Evolutionary conservation across 768 basidiomycete species (phyloP).

Genomic region (Lactifluus hygrophoroides): DNA sequence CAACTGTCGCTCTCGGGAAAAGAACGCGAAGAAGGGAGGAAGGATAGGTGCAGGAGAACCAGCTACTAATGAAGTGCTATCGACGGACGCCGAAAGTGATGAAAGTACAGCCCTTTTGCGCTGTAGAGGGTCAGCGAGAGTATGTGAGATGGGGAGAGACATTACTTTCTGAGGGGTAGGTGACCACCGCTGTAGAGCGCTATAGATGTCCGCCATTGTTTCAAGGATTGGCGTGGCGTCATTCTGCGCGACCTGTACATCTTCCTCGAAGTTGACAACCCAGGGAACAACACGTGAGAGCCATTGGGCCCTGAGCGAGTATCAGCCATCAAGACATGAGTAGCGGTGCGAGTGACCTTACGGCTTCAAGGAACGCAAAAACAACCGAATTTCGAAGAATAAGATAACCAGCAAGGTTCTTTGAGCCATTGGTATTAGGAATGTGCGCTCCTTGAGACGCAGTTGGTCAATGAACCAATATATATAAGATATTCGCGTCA

Average conservation of each 20-base stretch:
- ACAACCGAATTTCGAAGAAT: conserved; percentile 53
- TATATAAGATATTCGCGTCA: background rate
- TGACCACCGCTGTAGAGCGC: conserved; percentile 4
- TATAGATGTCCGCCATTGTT: conserved; percentile 4
- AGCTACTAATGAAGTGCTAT: background rate
- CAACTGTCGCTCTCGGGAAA: conserved; percentile 10
- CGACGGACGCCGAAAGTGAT: background rate
- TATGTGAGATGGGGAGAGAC: background rate
- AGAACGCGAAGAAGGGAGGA: conserved; percentile 9
- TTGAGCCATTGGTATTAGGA: conserved; percentile 45
- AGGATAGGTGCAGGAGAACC: conserved; percentile 15
- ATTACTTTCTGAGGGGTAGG: conserved; percentile 12
- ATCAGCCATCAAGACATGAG: background rate
- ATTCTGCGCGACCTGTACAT: background rate
- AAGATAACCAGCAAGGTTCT: conserved; percentile 52
- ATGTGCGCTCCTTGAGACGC: conserved; percentile 42
- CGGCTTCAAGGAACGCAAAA: conserved; percentile 57
- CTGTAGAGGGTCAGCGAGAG: conserved; percentile 4
- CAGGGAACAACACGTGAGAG: conserved; percentile 36
- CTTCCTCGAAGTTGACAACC: conserved; percentile 30
- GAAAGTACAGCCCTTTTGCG: conserved; percentile 1
- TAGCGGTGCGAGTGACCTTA: conserved; percentile 26
- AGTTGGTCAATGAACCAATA: background rate
- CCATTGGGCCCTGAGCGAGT: conserved; percentile 37
- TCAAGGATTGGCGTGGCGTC: background rate